Evolutionary conservation across 306 rosid genomes (phyloP), one percentile per base, ranked within the genome.

Genomic region (Benincasa hispida): DNA sequence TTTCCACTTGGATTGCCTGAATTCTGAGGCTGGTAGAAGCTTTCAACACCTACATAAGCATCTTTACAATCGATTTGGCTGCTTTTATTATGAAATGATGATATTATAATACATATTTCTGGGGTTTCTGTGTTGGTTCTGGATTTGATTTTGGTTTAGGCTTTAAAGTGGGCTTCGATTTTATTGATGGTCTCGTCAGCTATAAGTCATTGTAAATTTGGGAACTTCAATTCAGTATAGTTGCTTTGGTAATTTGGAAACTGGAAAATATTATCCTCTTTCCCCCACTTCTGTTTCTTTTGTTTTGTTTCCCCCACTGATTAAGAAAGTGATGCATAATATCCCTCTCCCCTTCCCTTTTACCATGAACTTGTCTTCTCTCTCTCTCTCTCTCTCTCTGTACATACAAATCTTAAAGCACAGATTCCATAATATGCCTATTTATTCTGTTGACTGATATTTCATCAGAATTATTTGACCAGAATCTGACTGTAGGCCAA

Each of bases 11-110:
- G 74, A 68, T 72, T 66, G 82, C 73, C 51, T 67, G 79, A 62
- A 80, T 67, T 79, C 69, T 74, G 66, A 56, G 73, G 85, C 57
- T 22, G 81, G 82, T 67, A 53, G 80, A 79, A 56, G 78, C 76
- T 75, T 78, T 83, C 78, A 66, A 5, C 76, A 74, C 72, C 74
- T 68, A 53, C 51, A 45, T 83, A 79, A n/a, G 83, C 78, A 34
- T 79, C 79, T 35, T 79, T 79, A 77, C 39, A 39, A 37, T 60
- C 75, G 77, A 79, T 78, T 87, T 79, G 66, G 55, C 63, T 60
- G 61, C 62, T 81, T n/a, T 76, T 82, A 3, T 35, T 55, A 35
- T 77, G 66, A 77, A 5, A 78, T 10, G 53, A 74, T 63, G 47
- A 34, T 63, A 63, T 63, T 63, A 32, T 28, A 60, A 75, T 32